These are phyloP conservation scores for Hemileccinum rubropunctum DNA, from an alignment of 768 basidiomycete genomes.

Conservation along the genomic window DNA sequence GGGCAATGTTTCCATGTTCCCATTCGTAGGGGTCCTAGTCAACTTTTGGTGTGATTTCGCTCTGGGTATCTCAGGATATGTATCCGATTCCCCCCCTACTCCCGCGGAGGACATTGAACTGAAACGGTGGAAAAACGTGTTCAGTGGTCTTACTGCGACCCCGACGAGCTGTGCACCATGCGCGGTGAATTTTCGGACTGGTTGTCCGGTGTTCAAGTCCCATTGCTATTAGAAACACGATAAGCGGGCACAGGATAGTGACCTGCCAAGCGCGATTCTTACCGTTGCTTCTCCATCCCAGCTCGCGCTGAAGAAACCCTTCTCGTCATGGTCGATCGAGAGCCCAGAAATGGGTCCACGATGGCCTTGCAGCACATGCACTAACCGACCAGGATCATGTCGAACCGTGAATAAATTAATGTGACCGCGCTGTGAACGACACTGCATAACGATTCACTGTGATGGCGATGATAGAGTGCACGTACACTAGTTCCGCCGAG, in stretches of 20 bases:
- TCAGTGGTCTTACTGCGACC: slow-evolving; percentile 70
- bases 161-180: slow-evolving; percentile 85
- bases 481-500: slow-evolving; percentile 84
- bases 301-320: slow-evolving; percentile 83
- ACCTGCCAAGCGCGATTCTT: slow-evolving; percentile 31
- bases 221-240: slow-evolving; percentile 66
- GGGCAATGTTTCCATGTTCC: slow-evolving; percentile 22
- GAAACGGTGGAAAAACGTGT: slow-evolving; percentile 34
- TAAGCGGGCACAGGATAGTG: slow-evolving; percentile 4
- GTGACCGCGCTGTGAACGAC: slow-evolving; percentile 63
- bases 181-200: slow-evolving; percentile 69
- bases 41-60: slow-evolving; percentile 9
- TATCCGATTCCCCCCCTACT: slow-evolving; percentile 19
- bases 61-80: slow-evolving; percentile 11
- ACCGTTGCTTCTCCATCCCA: slow-evolving; percentile 93
- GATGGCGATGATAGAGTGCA: slow-evolving; percentile 18
- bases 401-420: slow-evolving; percentile 92
- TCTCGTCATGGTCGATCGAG: slow-evolving; percentile 76
- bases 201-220: slow-evolving; percentile 92
- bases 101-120: slow-evolving; percentile 27
- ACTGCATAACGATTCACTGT: slow-evolving; percentile 16
- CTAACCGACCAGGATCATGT: slow-evolving; percentile 82
- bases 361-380: slow-evolving; percentile 66
- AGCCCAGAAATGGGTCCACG: slow-evolving; percentile 84
- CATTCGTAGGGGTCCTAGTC: slow-evolving; percentile 15